Evolutionary conservation across 1,284 basidiomycete species (phyloP), one percentile per base, ranked within the genome.

Genomic region (Pseudomicrostroma phylloplanum): DNA sequence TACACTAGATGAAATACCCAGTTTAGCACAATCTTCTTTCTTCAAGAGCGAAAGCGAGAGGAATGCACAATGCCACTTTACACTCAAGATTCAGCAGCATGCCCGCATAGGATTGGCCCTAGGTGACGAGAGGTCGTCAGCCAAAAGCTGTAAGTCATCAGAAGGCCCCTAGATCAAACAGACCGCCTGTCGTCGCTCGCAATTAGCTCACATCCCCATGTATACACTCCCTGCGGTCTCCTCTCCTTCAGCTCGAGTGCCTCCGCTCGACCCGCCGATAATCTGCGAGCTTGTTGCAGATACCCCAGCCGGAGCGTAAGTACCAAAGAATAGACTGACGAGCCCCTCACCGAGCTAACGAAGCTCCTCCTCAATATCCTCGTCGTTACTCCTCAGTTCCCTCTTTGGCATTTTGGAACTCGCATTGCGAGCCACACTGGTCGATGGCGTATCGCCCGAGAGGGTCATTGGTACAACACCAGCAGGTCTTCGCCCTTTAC

Each of bases 241-340:
- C 15, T 12, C 43, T 48, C 43, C 43, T 12, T 4, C 57, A 58
- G 59, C 59, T n/a, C 48, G 59, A 12, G 13, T 41, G 17, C 58
- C 21, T 30, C 61, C 61, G 1, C 21, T 62, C 6, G 61, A 62
- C 46, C 61, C 61, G 9, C 61, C 61, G 17, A 59, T 51, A 23
- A 36, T 62, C 9, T 62, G 61, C 36, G 41, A 62, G 48, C 43
- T 62, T 12, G 21, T 62, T 23, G 30, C 54, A 46, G 4, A 57
- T 25, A 40, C 26, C 13, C 51, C 3, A 7, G 51, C 23, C 17
- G 56, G 17, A 25, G 58, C 17, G 26, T 39, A 26, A 60, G 23
- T 56, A 26, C 40, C 26, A 58, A n/a, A 3, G 30, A 9, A 36
- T 4, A 3, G 30, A 36, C 30, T 4, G 4, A 36, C 30, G 9